Base-by-base conservation (phyloP, 192 early-diverging fungal species). In the Phycomyces nitens region DNA sequence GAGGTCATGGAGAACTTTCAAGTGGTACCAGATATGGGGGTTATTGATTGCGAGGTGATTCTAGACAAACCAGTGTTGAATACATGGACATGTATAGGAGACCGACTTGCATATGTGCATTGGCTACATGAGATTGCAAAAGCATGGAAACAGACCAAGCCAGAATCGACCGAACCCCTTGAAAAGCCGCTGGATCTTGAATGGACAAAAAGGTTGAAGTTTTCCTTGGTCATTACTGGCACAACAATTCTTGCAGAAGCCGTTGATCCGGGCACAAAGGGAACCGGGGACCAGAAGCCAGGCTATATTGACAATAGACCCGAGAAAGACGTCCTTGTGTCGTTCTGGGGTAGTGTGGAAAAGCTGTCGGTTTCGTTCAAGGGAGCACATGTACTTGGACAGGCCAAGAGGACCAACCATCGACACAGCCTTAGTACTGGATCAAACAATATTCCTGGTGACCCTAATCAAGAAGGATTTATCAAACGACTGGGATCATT, bases 261-360 rank as follows among this genome's bases (percentile, higher is more conserved):
- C 5, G 23, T 54, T 0, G 71, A 72, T 41, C 49, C 56, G 18
- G 64, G 64, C 5, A 26, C 41, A 15, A 55, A 42, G 0, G 60
- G 60, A 0, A 57, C 34, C 10, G 38, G 58, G 10, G 3, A 24
- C 6, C 26, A 54, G 5, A 64, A 60, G 10, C 39, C 60, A 1
- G 73, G 73, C 0, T 75, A 62, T 38, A 39, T 75, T 11, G 64
- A 75, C 34, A 75, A 70, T 50, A 59, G 68, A n/a, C 73, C 73
- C 0, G 27, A 26, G 16, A 22, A 62, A 20, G 73, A 75, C 58
- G 40, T 65, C 15, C 9, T 22, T 12, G 23, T 52, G 0, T 21
- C 56, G 0, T n/a, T 69, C 24, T 55, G 50, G 20, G 2, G 56
- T 3, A 38, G 50, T 18, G n/a, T 69, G 24, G 58, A 68, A 8